These are phyloP conservation scores for Aureobasidium leucospermi DNA, from an alignment of 2,329 filamentous ascomycete genomes.

Conservation along the genomic window DNA sequence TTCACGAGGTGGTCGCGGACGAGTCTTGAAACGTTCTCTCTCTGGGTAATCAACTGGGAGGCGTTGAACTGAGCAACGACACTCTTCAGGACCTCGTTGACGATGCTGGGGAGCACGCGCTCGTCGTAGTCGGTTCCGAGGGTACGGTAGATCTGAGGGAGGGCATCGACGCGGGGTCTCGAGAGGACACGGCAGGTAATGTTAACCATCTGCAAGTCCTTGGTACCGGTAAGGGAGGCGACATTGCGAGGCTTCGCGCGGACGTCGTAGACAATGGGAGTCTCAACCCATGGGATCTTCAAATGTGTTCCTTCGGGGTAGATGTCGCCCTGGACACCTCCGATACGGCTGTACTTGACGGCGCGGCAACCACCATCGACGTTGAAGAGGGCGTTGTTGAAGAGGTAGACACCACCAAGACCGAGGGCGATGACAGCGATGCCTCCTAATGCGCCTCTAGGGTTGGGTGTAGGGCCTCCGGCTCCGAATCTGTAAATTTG, in stretches of 20 bases:
- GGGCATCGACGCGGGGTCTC: conserved; percentile 73
- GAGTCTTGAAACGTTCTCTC: conserved; percentile 88
- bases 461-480: conserved; percentile 39
- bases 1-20: conserved; percentile 89
- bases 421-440: conserved; percentile 48
- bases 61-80: conserved; percentile 99
- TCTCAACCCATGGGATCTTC: conserved; percentile 94
- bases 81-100: conserved; percentile 97
- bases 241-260: conserved; percentile 96
- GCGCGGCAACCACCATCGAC: conserved; percentile 98
- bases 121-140: conserved; percentile 95
- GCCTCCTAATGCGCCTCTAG: conserved; percentile 48
- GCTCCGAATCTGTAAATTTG: conserved; percentile 36
- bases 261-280: conserved; percentile 92
- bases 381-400: conserved; percentile 62
- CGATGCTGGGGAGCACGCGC: conserved; percentile 94
- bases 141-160: conserved; percentile 96
- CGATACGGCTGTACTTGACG: conserved; percentile 89
- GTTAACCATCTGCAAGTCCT: conserved; percentile 99
- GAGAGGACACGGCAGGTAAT: conserved; percentile 99
- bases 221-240: conserved; percentile 92
- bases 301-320: conserved; percentile 96
- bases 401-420: conserved; percentile 43
- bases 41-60: conserved; percentile 95
- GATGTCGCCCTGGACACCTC: conserved; percentile 92